phyloP scores from a whole-genome alignment of 768 basidiomycete species.

The Boletus edulis region DNA sequence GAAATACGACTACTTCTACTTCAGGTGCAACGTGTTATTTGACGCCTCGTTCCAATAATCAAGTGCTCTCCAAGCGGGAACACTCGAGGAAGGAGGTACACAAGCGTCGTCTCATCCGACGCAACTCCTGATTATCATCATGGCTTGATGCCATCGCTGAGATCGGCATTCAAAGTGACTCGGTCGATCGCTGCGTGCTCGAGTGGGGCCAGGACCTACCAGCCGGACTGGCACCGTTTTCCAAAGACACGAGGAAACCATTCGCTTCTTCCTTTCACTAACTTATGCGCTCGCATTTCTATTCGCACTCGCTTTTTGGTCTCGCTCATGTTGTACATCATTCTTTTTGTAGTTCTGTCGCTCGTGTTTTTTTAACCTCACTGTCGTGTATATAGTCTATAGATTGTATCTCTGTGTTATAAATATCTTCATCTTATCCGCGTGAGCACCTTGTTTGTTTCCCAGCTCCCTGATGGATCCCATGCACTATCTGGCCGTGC shows the following conservation, averaged over 20 bases:
- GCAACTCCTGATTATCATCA: background rate
- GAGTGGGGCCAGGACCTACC: conserved; percentile 11
- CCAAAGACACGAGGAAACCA: background rate
- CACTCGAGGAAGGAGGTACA: conserved; percentile 11
- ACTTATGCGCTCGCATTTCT: conserved; percentile 13
- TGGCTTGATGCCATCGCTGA: conserved; percentile 16
- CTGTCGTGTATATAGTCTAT: background rate
- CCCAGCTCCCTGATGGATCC: too few relatives aligned
- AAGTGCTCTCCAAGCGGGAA: conserved; percentile 17
- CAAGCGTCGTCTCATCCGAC: conserved; percentile 27
- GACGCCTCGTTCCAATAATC: conserved; percentile 10
- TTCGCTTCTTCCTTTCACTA: background rate
- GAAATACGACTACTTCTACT: background rate
- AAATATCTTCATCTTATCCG: too few relatives aligned
- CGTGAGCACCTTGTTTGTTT: too few relatives aligned
- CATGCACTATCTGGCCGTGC: too few relatives aligned
- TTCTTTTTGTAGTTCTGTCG: conserved; percentile 10
- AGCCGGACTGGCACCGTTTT: background rate
- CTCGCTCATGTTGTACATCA: conserved; percentile 10
- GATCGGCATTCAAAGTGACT: background rate
- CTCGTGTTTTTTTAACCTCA: background rate
- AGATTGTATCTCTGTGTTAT: background rate
- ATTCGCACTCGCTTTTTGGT: background rate
- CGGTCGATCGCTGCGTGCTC: background rate
- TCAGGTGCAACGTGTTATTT: conserved; percentile 19